These are phyloP conservation scores for Orbilia javanica DNA, from an alignment of 2,329 filamentous ascomycete species.

Conservation along the genomic window DNA sequence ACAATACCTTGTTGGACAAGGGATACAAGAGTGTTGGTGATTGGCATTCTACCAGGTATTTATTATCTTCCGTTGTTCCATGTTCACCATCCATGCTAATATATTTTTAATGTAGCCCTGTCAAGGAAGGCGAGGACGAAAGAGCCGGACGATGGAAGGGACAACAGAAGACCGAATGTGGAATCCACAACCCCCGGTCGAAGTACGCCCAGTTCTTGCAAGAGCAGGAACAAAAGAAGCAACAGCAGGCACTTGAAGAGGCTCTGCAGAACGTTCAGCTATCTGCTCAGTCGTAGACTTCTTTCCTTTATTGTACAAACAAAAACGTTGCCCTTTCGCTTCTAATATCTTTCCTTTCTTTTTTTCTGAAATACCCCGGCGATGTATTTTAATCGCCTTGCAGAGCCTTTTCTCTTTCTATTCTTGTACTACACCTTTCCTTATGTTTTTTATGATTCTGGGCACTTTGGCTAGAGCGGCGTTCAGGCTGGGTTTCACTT, in stretches of 20 bases:
- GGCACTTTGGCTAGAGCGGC: slow-evolving; percentile 28
- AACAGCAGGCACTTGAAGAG: slow-evolving; percentile 70
- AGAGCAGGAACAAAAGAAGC: slow-evolving; percentile 77
- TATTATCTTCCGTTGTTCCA: background rate
- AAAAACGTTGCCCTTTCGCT: background rate
- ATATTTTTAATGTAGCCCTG: slow-evolving; percentile 70
- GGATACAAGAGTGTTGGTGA: slow-evolving; percentile 99
- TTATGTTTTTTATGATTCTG: slow-evolving; percentile 22
- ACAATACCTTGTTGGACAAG: slow-evolving; percentile 88
- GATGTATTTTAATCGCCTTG: slow-evolving; percentile 11
- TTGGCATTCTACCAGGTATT: slow-evolving; percentile 86
- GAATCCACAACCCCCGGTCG: slow-evolving; percentile 97
- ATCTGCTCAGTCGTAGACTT: slow-evolving; percentile 34
- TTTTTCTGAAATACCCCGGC: slow-evolving; percentile 23
- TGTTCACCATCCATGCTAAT: slow-evolving; percentile 15
- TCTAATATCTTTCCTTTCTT: slow-evolving; percentile 1
- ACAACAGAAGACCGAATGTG: slow-evolving; percentile 94
- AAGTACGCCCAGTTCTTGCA: slow-evolving; percentile 87
- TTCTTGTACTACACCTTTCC: slow-evolving; percentile 14
- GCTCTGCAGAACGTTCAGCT: slow-evolving; percentile 64
- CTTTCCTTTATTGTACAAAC: background rate
- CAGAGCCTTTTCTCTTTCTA: background rate
- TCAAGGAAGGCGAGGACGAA: slow-evolving; percentile 92
- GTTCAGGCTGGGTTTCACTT: slow-evolving; percentile 33
- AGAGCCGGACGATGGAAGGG: slow-evolving; percentile 97